Evolutionary conservation across 2,329 filamentous ascomycete species (phyloP), one percentile per base, ranked within the genome.

Genomic region (Calonectria honghensis): DNA sequence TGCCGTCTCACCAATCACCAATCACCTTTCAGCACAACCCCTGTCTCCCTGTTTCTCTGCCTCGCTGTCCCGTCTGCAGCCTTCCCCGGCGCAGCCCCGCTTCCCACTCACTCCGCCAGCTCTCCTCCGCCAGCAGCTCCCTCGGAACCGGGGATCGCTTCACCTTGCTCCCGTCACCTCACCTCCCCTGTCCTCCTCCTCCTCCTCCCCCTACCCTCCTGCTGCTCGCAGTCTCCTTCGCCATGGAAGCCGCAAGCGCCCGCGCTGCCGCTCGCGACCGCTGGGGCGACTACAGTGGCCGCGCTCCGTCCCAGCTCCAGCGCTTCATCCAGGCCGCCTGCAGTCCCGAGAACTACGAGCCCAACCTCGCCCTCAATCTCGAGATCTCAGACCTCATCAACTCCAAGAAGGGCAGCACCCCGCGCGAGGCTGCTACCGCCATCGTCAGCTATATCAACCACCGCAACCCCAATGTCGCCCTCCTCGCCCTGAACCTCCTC

Each of bases 341-440:
- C 89, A 97, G 97, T 82, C 95, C 97, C 67, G 95, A 98, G 85
- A 98, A 98, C 88, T 98, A 96, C 89, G 97, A 99, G 88, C 96
- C 97, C 76, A 98, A 99, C 84, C 93, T 99, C 70, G 97, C 96
- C 73, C 89, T 99, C 77, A 97, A 97, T 84, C 94, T 99, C 84
- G 97, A 99, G 90, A 98, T 99, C 82, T 90, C 96, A 81, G 97
- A 99, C 88, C 88, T 98, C 82, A 95, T 99, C 89, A 99, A 99
- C 87, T 94, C 93, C 82, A 99, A 98, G 89, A 98, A 98, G 88
- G 96, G 96, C 83, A 95, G 94, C 85, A 94, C 96, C 87, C 97
- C 97, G 77, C 95, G 97, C 83, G 97, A 99, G 90, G 96, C 96
- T 64, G 96, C 96, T 75, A 92, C 97, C 78, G 93, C 96, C 77